A percentile compares a stretch with the other conserved stretches of the same genome.
Evolutionary conservation across 2,329 filamentous ascomycete genomes (phyloP).

Genomic region (Fusarium sambucinum): DNA sequence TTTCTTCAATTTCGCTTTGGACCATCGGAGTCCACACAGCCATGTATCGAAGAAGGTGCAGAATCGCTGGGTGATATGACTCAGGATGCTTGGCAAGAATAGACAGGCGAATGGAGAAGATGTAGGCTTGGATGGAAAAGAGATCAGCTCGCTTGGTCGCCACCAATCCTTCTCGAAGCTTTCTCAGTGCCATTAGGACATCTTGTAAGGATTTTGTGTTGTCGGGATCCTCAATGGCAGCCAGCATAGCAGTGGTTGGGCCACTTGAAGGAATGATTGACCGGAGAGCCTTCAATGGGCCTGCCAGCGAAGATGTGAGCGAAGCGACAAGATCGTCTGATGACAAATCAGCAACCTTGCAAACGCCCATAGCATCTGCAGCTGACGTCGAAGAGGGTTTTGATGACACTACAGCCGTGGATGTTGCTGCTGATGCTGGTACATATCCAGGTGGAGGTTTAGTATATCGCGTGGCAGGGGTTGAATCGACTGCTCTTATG

Average conservation of each 20-base stretch:
- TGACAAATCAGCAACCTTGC: neutral
- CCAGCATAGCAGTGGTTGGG: constrained; percentile 29
- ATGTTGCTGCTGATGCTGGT: constrained; percentile 1
- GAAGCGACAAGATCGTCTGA: neutral
- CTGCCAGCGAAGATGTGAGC: constrained; percentile 18
- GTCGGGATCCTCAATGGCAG: constrained; percentile 42
- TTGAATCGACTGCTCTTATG: constrained; percentile 32
- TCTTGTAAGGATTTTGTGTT: constrained; percentile 75
- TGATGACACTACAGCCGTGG: neutral
- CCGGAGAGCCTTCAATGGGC: constrained; percentile 19
- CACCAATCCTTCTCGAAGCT: constrained; percentile 90
- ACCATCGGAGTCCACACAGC: constrained; percentile 77
- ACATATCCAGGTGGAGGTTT: constrained; percentile 23
- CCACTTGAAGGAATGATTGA: constrained; percentile 28
- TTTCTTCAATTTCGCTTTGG: constrained; percentile 79
- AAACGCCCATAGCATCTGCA: neutral
- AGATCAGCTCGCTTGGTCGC: constrained; percentile 79
- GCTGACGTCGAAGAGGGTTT: neutral
- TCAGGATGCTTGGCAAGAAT: constrained; percentile 86
- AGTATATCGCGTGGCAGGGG: constrained; percentile 18
- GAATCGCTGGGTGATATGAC: constrained; percentile 89
- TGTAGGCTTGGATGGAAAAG: constrained; percentile 89
- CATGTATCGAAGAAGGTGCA: constrained; percentile 79
- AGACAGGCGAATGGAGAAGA: constrained; percentile 88
- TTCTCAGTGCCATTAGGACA: constrained; percentile 86